Conservation (phyloP, 169 alveolate species). For the Eimeria necatrix region DNA sequence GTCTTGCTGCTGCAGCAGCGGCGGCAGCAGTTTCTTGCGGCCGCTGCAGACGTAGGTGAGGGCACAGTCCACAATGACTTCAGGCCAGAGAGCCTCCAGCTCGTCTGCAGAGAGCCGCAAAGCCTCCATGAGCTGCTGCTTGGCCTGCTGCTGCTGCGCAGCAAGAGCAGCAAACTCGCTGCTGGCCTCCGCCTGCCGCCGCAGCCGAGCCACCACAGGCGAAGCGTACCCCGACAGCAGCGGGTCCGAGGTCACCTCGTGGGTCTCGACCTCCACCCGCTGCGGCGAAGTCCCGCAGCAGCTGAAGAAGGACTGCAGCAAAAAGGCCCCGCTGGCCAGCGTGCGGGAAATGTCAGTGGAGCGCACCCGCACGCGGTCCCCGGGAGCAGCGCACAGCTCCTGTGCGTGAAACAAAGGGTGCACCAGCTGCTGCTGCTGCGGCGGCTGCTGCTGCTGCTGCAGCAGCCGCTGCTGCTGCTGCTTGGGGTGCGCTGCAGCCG, state of each 20-base stretch:
- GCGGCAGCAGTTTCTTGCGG: constrained; percentile 25
- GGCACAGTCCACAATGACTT: constrained; percentile 47
- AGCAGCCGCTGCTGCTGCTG: not conserved
- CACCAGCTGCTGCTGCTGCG: constrained; percentile 67
- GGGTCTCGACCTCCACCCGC: constrained; percentile 39
- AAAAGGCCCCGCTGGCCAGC: constrained; percentile 51
- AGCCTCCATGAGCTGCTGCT: constrained; percentile 17
- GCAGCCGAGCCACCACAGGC: not conserved
- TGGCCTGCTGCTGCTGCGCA: not conserved
- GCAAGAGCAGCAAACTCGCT: constrained; percentile 53
- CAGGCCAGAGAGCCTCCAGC: constrained; percentile 59
- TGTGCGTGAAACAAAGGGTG: not conserved
- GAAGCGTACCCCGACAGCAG: constrained; percentile 48
- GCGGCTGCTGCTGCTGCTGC: constrained; percentile 46
- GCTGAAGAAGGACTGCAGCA: not conserved
- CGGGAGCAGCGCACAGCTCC: not conserved
- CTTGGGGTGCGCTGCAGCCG: not conserved
- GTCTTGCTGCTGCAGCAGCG: constrained; percentile 52
- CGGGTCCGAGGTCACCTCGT: constrained; percentile 60
- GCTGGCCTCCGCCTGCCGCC: constrained; percentile 59
- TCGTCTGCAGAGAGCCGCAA: not conserved
- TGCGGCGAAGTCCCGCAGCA: constrained; percentile 40
- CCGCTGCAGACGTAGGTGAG: constrained; percentile 60
- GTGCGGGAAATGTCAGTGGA: constrained; percentile 51
- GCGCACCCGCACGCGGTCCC: not conserved